Evolutionary conservation across 306 rosid genomes (phyloP).

Genomic region (Dalbergia cultrata): DNA sequence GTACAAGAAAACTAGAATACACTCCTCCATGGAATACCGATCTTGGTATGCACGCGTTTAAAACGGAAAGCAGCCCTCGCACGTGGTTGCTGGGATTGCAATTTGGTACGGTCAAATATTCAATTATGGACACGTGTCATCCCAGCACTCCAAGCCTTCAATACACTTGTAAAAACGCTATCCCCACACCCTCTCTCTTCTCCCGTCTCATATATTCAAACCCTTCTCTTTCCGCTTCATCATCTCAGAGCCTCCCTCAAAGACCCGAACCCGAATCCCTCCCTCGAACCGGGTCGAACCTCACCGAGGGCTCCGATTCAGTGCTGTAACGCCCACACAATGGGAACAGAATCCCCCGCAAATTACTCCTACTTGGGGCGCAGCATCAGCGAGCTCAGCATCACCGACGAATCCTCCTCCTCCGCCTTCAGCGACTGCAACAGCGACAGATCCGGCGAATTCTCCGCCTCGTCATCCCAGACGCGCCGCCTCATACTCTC

Average conservation of each 20-base stretch:
- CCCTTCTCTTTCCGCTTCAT: neutral
- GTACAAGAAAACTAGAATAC: neutral
- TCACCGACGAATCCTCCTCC: constrained; percentile 69
- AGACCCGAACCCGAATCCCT: neutral
- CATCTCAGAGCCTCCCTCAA: neutral
- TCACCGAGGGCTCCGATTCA: neutral
- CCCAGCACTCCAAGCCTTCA: constrained; percentile 14
- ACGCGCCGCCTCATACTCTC: constrained; percentile 67
- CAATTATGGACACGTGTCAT: constrained; percentile 66
- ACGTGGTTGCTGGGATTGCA: constrained; percentile 60
- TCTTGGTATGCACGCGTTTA: constrained; percentile 70
- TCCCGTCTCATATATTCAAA: constrained; percentile 3
- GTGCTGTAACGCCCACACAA: neutral
- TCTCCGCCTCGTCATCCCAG: constrained; percentile 69
- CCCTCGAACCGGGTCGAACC: constrained; percentile 15
- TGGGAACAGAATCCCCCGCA: constrained; percentile 64
- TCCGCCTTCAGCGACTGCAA: constrained; percentile 95
- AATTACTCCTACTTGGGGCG: constrained; percentile 64
- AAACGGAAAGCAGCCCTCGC: constrained; percentile 53
- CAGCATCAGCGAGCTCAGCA: constrained; percentile 62
- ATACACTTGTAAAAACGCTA: constrained; percentile 55
- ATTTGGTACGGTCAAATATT: constrained; percentile 40
- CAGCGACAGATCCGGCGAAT: constrained; percentile 97
- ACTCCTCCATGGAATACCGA: constrained; percentile 50
- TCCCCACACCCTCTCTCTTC: constrained; percentile 2